Percentiles rank a stretch among this genome's conserved stretches.
phyloP scores from a whole-genome alignment of 805 yeast genomes.

The Schwanniomyces occidentalis region DNA sequence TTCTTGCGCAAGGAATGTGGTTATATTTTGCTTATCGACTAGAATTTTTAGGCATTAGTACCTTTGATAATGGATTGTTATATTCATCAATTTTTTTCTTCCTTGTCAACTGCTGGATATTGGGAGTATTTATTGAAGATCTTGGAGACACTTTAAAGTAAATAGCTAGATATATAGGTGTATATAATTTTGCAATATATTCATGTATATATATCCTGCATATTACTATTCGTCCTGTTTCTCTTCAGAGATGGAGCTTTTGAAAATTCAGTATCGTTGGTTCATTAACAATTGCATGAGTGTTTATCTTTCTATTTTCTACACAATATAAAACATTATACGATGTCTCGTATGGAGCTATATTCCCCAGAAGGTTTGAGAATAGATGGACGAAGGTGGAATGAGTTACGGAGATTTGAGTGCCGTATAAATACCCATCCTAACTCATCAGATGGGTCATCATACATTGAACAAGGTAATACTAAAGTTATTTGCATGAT shows the following conservation, averaged over 20 bases:
- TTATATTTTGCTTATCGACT: constrained; percentile 70
- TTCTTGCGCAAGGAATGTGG: constrained; percentile 74
- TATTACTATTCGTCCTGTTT: too few relatives aligned
- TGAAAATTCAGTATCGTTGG: too few relatives aligned
- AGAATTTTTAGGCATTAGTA: constrained; percentile 74
- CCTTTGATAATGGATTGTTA: constrained; percentile 62
- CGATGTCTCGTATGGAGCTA: constrained; percentile 75
- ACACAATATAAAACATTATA: too few relatives aligned
- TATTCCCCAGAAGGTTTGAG: constrained; percentile 96
- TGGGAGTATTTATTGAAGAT: constrained; percentile 53
- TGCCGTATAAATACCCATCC: constrained; percentile 89
- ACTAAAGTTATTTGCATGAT: constrained; percentile 84
- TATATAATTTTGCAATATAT: too few relatives aligned
- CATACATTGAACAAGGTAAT: constrained; percentile 89
- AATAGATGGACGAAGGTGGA: constrained; percentile 92
- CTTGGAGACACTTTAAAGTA: too few relatives aligned
- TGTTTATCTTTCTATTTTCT: too few relatives aligned
- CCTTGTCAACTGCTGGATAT: constrained; percentile 57
- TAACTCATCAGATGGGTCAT: constrained; percentile 85
- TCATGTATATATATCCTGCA: too few relatives aligned
- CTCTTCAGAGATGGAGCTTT: too few relatives aligned
- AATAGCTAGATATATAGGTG: too few relatives aligned
- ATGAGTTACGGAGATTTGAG: constrained; percentile 80
- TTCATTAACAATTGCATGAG: too few relatives aligned
- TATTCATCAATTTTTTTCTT: constrained; percentile 59